Conservation (phyloP, 1,139 yeast species). For the Hemisphaericaspora lyxosophila region DNA sequence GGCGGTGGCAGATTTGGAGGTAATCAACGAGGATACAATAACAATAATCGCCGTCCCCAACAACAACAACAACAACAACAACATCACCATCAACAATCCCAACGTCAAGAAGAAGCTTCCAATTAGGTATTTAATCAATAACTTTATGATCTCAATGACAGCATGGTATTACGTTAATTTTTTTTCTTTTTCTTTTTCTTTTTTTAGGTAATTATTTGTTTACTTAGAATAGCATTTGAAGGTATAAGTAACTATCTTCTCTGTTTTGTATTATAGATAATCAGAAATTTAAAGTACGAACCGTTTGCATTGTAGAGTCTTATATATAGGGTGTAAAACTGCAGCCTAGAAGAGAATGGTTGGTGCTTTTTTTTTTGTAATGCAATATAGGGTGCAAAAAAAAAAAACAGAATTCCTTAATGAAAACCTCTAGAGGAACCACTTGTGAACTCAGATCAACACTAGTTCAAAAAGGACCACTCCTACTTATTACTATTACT, state of each 20-base stretch:
- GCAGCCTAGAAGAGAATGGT: background rate
- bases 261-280: background rate
- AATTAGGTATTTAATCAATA: background rate
- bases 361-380: background rate
- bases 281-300: background rate
- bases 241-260: background rate
- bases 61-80: constrained; percentile 2
- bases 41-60: constrained; percentile 3
- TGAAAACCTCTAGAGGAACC: no score
- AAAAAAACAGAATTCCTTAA: no score
- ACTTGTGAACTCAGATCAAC: no score
- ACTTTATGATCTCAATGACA: no score
- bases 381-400: background rate
- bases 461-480: no score
- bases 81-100: background rate
- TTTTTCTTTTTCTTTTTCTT: no score
- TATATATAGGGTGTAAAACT: no score
- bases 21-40: constrained; percentile 6
- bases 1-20: constrained; percentile 11
- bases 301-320: no score
- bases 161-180: no score
- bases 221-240: no score
- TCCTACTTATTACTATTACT: no score
- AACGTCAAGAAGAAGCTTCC: constrained; percentile 1
- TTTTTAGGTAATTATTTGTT: background rate